These are phyloP conservation scores for Garcia nutans DNA, from an alignment of 345 rosid species.

Conservation along the genomic window DNA sequence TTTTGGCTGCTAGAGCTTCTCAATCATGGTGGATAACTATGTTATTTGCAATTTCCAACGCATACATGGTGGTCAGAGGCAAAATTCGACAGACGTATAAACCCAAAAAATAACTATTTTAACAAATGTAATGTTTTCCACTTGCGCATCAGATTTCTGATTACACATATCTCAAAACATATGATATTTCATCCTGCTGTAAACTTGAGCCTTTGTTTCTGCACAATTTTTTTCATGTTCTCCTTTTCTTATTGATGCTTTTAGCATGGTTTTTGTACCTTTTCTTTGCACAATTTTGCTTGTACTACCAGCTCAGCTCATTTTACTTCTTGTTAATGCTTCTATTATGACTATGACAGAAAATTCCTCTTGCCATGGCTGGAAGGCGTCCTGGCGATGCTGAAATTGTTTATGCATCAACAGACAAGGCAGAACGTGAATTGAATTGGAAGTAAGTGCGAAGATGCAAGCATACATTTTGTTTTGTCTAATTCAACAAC, in stretches of 20 bases:
- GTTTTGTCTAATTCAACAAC: neutral
- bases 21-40: neutral
- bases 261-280: too few species aligned
- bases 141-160: neutral
- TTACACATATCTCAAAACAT: too few species aligned
- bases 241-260: neutral
- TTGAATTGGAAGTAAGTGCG: conserved; percentile 86
- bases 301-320: too few species aligned
- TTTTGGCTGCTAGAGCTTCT: conserved; percentile 4
- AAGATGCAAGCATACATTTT: neutral
- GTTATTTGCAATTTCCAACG: neutral
- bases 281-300: too few species aligned
- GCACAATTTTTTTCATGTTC: neutral
- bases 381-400: conserved; percentile 88
- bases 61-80: neutral
- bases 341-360: conserved; percentile 37
- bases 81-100: too few species aligned
- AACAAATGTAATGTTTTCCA: too few species aligned
- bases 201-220: neutral
- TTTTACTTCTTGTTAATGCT: neutral
- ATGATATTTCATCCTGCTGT: neutral
- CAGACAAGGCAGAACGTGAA: conserved; percentile 68
- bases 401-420: conserved; percentile 85
- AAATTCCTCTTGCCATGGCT: conserved; percentile 69
- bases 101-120: neutral